Percentiles rank a stretch among this genome's conserved stretches.
Conservation (phyloP, 148 eudicot species). For the Amaranthus hypochondriacus region DNA sequence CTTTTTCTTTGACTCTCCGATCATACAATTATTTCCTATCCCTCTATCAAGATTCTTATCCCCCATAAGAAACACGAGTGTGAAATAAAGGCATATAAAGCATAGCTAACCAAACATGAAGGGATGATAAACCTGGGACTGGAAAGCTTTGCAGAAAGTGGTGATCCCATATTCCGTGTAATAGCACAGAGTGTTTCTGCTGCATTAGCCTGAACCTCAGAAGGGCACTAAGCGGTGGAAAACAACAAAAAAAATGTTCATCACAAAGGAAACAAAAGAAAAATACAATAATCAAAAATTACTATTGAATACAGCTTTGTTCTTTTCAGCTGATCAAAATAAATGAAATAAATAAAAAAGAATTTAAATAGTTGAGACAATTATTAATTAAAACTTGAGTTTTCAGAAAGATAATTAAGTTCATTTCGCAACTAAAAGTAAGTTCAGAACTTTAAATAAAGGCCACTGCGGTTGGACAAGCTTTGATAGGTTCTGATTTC, state of each 20-base stretch:
- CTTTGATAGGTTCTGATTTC: too few species aligned
- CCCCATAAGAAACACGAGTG: background rate
- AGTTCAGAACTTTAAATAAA: too few species aligned
- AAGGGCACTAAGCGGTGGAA: constrained; percentile 52
- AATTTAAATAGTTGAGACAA: background rate
- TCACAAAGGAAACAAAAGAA: background rate
- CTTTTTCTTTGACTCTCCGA: background rate
- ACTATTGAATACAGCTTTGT: background rate
- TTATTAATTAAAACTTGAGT: too few species aligned
- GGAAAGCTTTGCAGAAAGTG: constrained; percentile 82
- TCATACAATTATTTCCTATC: background rate
- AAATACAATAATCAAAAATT: background rate
- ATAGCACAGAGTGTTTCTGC: constrained; percentile 89
- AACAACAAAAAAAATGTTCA: background rate
- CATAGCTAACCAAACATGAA: background rate
- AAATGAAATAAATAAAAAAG: background rate
- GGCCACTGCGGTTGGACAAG: too few species aligned
- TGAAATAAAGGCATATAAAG: background rate
- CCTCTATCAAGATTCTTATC: background rate
- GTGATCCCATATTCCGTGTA: constrained; percentile 79
- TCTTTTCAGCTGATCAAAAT: background rate
- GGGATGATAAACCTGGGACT: constrained; percentile 61
- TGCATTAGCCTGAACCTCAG: constrained; percentile 97
- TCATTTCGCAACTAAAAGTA: too few species aligned
- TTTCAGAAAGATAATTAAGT: too few species aligned